Evolutionary conservation across 1,139 yeast genomes (phyloP), one percentile per base, ranked within the genome.

Genomic region (Yamadazyma conglobata): DNA sequence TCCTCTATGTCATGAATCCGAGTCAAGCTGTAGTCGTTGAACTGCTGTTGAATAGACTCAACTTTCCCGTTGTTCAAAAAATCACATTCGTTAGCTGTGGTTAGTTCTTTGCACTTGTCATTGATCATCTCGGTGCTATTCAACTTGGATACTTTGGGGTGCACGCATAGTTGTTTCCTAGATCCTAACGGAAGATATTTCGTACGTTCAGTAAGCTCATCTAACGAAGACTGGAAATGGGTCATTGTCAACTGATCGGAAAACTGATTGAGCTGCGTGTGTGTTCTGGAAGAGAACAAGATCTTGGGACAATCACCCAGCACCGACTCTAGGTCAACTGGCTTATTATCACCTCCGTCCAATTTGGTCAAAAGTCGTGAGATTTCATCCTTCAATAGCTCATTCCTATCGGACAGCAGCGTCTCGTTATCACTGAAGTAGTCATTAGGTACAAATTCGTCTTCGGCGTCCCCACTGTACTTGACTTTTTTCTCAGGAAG

Each of bases 211-310:
- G 52, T 43, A 0, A 60, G 33, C 2, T 61, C 65, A 7, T 54
- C 58, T 38, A 76, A 62, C 0, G 88, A 73, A 0, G 94, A 71
- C 1, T 84, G 81, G 39, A 87, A 82, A 0, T 56, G 40, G 0
- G 95, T 77, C 20, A 83, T 50, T 22, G 66, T 56, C 28, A 89
- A 57, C 45, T 91, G 96, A 14, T 77, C 73, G 0, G 89, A 76
- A 50, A 89, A 85, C 48, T 89, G 98, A 28, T 70, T 70, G 33
- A 89, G 60, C 50, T 89, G 98, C 0, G 96, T 86, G 49, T 89
- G 97, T 0, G 98, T 89, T 53, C 98, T 64, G 1, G 96, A 87
- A 0, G 95, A 70, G 49, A 79, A 88, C 43, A 60, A 74, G 0
- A 65, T 58, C 43, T 77, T 77, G 0, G 66, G 48, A 1, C 74